These are phyloP conservation scores for Talaromyces verruculosus DNA, from an alignment of 2,329 filamentous ascomycete genomes.

Conservation along the genomic window DNA sequence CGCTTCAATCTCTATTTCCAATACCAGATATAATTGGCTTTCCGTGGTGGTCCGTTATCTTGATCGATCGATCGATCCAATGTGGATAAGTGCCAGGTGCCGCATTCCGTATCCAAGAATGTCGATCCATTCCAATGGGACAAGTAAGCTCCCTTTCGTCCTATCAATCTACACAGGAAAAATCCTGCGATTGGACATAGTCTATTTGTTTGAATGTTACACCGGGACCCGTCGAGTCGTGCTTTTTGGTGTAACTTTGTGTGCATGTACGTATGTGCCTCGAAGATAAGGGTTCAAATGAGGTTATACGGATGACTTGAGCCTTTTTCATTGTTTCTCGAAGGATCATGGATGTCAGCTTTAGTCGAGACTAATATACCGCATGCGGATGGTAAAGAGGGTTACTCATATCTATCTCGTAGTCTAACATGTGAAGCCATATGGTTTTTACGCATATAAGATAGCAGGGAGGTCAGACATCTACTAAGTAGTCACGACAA, in stretches of 20 bases:
- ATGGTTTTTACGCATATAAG: not conserved
- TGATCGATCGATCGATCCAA: not conserved
- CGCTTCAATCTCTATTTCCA: too few species aligned
- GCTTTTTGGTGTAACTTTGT: not conserved
- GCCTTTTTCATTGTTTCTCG: not conserved
- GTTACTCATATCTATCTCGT: not conserved
- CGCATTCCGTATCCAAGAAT: conserved; percentile 7
- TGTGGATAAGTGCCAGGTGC: not conserved
- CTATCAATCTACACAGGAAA: not conserved
- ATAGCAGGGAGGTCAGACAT: not conserved
- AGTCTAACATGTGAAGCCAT: not conserved
- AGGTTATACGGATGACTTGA: not conserved
- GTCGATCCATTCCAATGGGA: conserved; percentile 7
- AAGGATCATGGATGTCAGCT: not conserved
- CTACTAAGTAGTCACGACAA: not conserved
- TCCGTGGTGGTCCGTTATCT: not conserved
- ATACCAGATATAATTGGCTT: not conserved
- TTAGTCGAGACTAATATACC: not conserved
- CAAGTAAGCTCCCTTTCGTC: not conserved
- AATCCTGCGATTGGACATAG: not conserved
- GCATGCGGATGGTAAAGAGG: not conserved
- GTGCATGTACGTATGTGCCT: not conserved
- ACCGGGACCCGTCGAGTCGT: not conserved
- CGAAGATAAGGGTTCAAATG: not conserved
- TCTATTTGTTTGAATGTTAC: not conserved